Evolutionary conservation across 2,329 filamentous ascomycete genomes (phyloP).

Genomic region (Xylariaceae sp.): DNA sequence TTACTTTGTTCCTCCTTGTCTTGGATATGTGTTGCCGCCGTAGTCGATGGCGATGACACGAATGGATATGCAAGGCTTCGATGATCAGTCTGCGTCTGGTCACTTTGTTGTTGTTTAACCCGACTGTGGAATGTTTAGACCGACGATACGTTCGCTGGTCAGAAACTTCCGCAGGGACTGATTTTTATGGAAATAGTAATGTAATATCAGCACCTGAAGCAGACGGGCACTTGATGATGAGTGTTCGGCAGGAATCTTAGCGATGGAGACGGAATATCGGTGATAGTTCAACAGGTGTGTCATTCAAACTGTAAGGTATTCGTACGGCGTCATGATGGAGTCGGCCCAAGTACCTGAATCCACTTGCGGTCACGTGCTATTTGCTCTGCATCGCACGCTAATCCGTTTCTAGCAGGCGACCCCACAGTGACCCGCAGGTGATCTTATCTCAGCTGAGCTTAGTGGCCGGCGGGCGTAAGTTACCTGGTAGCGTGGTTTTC

Average conservation of each 20-base stretch:
- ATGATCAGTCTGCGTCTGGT: not conserved
- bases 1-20: conserved; percentile 3
- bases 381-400: not conserved
- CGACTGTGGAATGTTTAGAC: not conserved
- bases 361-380: conserved; percentile 14
- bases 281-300: not conserved
- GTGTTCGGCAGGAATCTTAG: not conserved
- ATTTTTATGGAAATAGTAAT: not conserved
- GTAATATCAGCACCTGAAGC: not conserved
- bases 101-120: not conserved
- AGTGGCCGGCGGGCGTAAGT: not conserved
- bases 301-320: not conserved
- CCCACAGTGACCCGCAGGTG: not conserved
- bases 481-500: not conserved
- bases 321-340: not conserved
- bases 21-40: conserved; percentile 8
- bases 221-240: not conserved
- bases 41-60: not conserved
- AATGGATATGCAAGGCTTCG: not conserved
- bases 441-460: not conserved
- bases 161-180: not conserved
- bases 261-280: not conserved
- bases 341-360: not conserved
- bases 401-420: not conserved
- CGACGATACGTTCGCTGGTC: not conserved